Evolutionary conservation across 192 early-diverging fungal species (phyloP), one percentile per base, ranked within the genome.

Genomic region (Podila minutissima): DNA sequence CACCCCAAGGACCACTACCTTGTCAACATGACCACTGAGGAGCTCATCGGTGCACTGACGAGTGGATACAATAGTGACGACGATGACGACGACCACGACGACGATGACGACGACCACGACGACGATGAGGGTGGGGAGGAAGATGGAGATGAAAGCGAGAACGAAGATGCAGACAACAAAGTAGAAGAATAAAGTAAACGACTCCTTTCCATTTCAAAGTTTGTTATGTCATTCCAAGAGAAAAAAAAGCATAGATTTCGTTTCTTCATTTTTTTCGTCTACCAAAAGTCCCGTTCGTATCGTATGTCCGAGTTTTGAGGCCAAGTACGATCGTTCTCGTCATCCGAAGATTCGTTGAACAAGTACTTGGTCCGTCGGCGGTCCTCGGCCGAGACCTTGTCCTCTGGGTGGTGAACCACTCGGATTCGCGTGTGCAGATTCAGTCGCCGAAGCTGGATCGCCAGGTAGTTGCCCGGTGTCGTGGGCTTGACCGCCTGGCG

Each of bases 11-110:
- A 81, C 11, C 77, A 81, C 28, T 20, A 81, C 24, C 51, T 81
- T 64, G 77, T 81, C 2, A 73, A 71, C 46, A 72, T 81, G 71
- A 81, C 77, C 35, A 81, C 77, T 10, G 77, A 81, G 22, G 77
- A 81, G 62, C 38, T 81, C 0, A 81, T 81, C n/a, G 67, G 62
- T 3, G 77, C 77, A 1, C 31, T 81, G 57, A 81, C 77, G 17
- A 73, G 62, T 63, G 71, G 77, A 19, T 81, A 81, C 41, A 72
- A 64, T 15, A 72, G 66, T 48, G 71, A 81, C 22, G 24, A 64
- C 5, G 77, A 73, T 10, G 77, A 81, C n/a, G 71, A 81, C 29
- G 69, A 79, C 17, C 69, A 79, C 1, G 75, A 72, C 2, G 68
- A 66, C 17, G 75, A 72, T 0, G 61, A 68, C 19, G n/a, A 53